Base-by-base conservation (phyloP, 2,329 filamentous ascomycete genomes). In the Penicillium occitanis region DNA sequence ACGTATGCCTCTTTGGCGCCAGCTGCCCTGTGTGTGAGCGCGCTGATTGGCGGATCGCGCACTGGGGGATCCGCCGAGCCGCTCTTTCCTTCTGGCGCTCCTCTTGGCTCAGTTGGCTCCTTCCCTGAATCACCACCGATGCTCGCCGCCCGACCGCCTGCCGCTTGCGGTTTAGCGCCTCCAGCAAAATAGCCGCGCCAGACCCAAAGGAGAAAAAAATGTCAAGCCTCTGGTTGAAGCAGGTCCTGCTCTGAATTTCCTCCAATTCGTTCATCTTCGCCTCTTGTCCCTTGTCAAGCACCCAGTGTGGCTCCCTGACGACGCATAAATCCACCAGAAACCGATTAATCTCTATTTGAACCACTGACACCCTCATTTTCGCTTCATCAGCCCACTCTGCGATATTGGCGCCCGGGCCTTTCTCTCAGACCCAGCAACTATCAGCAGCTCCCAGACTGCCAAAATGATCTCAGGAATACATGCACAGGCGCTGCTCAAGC, bases 401-500 rank as follows among this genome's bases (percentile, higher is more conserved):
- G 42, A 64, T 57, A 53, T 65, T 44, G 25, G 63, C 63, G 63
- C 63, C 53, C 53, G 30, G 53, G 62, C 50, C 62, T 46, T 64
- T 50, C 51, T 64, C 37, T 58, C 22, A 60, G 42, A 57, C 61
- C 58, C 33, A 63, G 59, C 60, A 58, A 50, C 65, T 51, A 46
- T 57, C 42, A 50, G 40, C 48, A 37, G 28, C 40, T 50, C 11
- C 13, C 57, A 60, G 61, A 42, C 28, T 28, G 48, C 22, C 48
- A 28, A 64, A 53, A 68, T 63, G 60, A 73, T 70, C 66, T 68
- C 66, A 65, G 73, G 67, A 64, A 75, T 78, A 72, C 73, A 74
- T 48, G 72, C 75, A 48, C 71, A 73, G 59, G 73, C 73, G 61
- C 78, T 76, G 67, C 70, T 76, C 46, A 75, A 81, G 67, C 80